Percentiles rank a stretch among this genome's conserved stretches.
Conservation (phyloP, 768 basidiomycete genomes). For the Suillus variegatus region DNA sequence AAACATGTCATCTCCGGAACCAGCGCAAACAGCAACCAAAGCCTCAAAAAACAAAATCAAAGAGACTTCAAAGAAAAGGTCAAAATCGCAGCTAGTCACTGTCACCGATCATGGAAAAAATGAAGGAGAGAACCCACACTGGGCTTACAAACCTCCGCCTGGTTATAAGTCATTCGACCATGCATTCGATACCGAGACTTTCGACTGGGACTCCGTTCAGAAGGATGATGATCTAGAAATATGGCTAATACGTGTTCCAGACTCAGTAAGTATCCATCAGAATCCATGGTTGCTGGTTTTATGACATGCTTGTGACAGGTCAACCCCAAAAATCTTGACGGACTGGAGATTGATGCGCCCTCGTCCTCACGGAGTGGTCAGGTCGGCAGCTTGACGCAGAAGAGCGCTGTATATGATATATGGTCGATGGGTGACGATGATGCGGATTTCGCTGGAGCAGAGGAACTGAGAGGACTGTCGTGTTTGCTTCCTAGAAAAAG, state of each 20-base stretch:
- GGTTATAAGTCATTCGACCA: constrained; percentile 52
- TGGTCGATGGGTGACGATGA: constrained; percentile 58
- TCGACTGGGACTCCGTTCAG: constrained; percentile 70
- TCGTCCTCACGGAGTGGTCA: constrained; percentile 40
- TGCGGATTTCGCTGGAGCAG: constrained; percentile 45
- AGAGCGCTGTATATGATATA: constrained; percentile 58
- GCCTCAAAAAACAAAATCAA: constrained; percentile 15
- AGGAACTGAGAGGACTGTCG: constrained; percentile 61
- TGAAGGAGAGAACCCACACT: constrained; percentile 54
- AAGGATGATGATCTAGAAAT: constrained; percentile 61
- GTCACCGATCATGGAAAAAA: constrained; percentile 41
- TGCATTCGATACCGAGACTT: constrained; percentile 44
- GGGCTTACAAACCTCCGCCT: constrained; percentile 62
- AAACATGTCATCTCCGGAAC: constrained; percentile 28
- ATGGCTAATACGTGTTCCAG: constrained; percentile 72
- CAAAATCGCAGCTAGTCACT: constrained; percentile 6
- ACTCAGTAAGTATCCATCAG: constrained; percentile 47
- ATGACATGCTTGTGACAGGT: constrained; percentile 42
- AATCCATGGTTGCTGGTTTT: neutral
- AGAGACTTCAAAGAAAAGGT: constrained; percentile 18
- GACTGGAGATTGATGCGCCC: constrained; percentile 47
- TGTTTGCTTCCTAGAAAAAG: constrained; percentile 66
- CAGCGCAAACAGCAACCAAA: constrained; percentile 6
- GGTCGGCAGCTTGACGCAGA: constrained; percentile 54
- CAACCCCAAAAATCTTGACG: constrained; percentile 63